A percentile compares a stretch with the other conserved stretches of the same genome.
These are phyloP conservation scores for Calonectria multiphialidica DNA, from an alignment of 2,329 filamentous ascomycete species.

Conservation along the genomic window DNA sequence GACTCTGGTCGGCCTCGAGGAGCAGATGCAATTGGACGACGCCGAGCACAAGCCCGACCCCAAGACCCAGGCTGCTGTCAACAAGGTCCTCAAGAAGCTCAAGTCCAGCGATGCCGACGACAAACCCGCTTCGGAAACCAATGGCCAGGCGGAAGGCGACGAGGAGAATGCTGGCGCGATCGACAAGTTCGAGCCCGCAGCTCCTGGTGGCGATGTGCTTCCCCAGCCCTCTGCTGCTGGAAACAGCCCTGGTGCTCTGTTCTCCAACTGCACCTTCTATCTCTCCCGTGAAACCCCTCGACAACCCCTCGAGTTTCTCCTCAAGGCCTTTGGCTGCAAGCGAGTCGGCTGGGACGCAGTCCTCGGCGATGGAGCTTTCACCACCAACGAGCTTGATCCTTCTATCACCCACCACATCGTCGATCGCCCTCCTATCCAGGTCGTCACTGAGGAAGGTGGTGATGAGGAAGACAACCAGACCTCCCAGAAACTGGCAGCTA, in stretches of 20 bases:
- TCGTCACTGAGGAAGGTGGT: constrained; percentile 61
- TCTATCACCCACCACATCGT: constrained; percentile 97
- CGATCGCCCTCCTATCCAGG: constrained; percentile 84
- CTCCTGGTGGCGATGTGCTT: constrained; percentile 86
- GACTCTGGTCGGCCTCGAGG: constrained; percentile 69
- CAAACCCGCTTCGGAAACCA: constrained; percentile 53
- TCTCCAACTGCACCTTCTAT: constrained; percentile 90
- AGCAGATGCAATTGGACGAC: constrained; percentile 64
- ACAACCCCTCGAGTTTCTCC: constrained; percentile 90
- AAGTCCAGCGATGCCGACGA: constrained; percentile 65
- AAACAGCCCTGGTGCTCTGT: constrained; percentile 79
- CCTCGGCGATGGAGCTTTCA: constrained; percentile 92
- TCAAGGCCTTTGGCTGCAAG: constrained; percentile 95
- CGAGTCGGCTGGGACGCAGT: constrained; percentile 94
- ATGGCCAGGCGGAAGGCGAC: constrained; percentile 57
- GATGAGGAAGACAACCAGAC: constrained; percentile 72
- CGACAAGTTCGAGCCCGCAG: constrained; percentile 91
- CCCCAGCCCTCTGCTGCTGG: constrained; percentile 79
- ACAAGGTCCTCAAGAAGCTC: constrained; percentile 77
- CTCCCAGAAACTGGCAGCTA: constrained; percentile 67
- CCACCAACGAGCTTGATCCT: constrained; percentile 86
- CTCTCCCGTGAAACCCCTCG: constrained; percentile 94
- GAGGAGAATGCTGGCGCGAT: constrained; percentile 73
- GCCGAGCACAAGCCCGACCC: constrained; percentile 67
- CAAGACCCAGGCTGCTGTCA: constrained; percentile 73